Evolutionary conservation across 306 rosid species (phyloP).

Genomic region (Myrica gale): DNA sequence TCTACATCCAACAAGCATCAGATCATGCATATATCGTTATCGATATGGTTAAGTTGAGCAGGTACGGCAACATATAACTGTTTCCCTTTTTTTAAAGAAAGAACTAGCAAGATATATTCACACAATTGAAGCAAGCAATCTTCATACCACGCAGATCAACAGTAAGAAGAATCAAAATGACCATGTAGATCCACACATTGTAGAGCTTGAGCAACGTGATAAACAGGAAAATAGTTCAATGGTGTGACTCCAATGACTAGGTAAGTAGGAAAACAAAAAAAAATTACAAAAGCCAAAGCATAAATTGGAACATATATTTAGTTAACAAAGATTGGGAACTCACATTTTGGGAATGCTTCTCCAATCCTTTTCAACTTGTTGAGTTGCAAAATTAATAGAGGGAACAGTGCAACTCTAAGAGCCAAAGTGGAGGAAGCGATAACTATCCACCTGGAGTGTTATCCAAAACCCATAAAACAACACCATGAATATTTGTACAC

Average conservation of each 20-base stretch:
- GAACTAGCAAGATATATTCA: no score
- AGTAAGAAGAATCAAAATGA: no score
- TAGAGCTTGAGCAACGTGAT: neutral
- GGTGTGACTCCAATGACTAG: neutral
- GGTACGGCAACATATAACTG: neutral
- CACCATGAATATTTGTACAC: no score
- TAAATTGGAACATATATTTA: neutral
- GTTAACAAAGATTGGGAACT: constrained; percentile 36
- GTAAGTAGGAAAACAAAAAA: neutral
- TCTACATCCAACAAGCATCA: no score
- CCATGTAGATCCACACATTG: no score
- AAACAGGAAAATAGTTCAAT: neutral
- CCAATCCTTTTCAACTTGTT: constrained; percentile 57
- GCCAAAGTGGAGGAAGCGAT: constrained; percentile 66
- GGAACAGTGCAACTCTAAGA: constrained; percentile 59
- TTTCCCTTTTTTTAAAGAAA: neutral
- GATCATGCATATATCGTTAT: no score
- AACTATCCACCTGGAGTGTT: constrained; percentile 70
- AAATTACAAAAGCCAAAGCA: neutral
- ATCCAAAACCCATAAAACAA: neutral
- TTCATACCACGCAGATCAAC: no score
- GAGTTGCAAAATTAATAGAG: constrained; percentile 57
- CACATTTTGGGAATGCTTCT: constrained; percentile 59
- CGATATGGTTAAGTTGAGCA: neutral
- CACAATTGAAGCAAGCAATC: no score